Evolutionary conservation across 2,329 filamentous ascomycete genomes (phyloP).

Genomic region (Penicillium frequentans): DNA sequence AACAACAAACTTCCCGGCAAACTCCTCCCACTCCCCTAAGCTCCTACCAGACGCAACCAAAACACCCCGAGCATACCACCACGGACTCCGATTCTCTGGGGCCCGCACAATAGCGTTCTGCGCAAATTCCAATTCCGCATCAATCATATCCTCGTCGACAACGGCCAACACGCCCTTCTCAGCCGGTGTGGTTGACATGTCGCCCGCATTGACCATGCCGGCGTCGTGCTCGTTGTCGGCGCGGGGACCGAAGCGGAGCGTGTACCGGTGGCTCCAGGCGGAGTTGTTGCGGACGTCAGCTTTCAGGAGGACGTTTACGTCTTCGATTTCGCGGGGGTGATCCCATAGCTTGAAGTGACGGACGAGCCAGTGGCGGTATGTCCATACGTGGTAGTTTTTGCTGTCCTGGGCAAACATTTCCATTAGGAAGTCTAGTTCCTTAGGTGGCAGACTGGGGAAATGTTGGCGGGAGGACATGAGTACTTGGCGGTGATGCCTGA

Average conservation of each 20-base stretch:
- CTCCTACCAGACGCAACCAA: conserved; percentile 63
- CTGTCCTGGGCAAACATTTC: conserved; percentile 80
- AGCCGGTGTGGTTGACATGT: conserved; percentile 7
- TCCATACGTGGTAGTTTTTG: conserved; percentile 99
- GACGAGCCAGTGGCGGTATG: conserved; percentile 80
- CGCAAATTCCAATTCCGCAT: conserved; percentile 74
- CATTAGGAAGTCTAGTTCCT: conserved; percentile 74
- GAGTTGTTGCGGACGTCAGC: conserved; percentile 92
- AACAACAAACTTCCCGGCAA: conserved; percentile 55
- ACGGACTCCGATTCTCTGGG: conserved; percentile 91
- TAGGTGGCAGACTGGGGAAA: conserved; percentile 58
- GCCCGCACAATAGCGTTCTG: conserved; percentile 72
- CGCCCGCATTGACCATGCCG: conserved; percentile 34
- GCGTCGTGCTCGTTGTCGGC: conserved; percentile 38
- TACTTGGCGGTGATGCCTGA: conserved; percentile 60
- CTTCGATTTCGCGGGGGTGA: conserved; percentile 62
- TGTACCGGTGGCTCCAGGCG: conserved; percentile 97
- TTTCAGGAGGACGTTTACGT: conserved; percentile 70
- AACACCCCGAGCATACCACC: conserved; percentile 86
- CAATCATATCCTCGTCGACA: conserved; percentile 63
- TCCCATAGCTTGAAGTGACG: conserved; percentile 61
- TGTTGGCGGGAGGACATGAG: conserved; percentile 50
- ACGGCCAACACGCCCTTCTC: conserved; percentile 37
- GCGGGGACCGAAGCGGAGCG: conserved; percentile 74
- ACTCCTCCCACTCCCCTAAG: conserved; percentile 51